Conservation (phyloP, 257 asterid genomes). For the Nicotiana tabacum region DNA sequence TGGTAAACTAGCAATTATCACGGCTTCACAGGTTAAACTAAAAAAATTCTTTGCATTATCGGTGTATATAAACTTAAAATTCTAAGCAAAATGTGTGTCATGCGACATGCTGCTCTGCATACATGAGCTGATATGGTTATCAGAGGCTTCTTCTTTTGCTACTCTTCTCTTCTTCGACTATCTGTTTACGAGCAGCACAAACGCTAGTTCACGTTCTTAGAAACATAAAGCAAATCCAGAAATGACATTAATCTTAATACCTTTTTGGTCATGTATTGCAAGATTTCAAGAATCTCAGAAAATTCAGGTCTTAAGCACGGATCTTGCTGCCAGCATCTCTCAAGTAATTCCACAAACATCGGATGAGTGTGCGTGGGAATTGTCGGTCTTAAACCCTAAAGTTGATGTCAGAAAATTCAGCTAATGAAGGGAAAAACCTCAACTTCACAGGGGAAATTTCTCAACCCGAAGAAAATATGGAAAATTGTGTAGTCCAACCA, state of each 20-base stretch:
- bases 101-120: not conserved
- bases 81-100: not conserved
- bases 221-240: not conserved
- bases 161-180: conserved; percentile 43
- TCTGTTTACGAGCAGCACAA: conserved; percentile 22
- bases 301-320: conserved; percentile 74
- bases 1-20: not conserved
- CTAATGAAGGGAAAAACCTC: not conserved
- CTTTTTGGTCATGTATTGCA: conserved; percentile 49
- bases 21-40: not conserved
- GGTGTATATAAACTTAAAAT: not conserved
- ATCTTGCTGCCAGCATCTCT: conserved; percentile 79
- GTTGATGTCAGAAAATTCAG: conserved; percentile 6
- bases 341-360: conserved; percentile 49
- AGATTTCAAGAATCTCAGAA: conserved; percentile 50
- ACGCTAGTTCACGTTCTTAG: not conserved
- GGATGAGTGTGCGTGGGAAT: conserved; percentile 62
- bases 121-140: conserved; percentile 27
- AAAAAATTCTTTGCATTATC: not conserved
- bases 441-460: not conserved
- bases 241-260: conserved; percentile 16
- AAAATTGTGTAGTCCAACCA: not conserved
- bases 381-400: conserved; percentile 64
- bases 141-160: conserved; percentile 45
- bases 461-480: not conserved